Evolutionary conservation across 495 filamentous ascomycete genomes (phyloP).

Genomic region (Lentithecium fluviatile): DNA sequence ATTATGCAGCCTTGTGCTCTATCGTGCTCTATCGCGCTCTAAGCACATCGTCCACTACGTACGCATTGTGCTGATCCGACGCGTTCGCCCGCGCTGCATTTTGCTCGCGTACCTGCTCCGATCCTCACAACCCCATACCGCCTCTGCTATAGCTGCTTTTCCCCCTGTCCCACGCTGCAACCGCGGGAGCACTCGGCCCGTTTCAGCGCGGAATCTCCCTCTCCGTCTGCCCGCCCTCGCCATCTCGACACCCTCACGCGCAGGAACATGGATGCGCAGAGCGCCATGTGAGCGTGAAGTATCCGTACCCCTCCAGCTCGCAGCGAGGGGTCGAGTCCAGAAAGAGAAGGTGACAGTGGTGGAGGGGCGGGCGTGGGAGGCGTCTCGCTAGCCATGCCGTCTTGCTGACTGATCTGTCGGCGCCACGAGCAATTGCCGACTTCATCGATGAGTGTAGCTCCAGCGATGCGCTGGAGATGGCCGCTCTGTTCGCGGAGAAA

Average conservation of each 20-base stretch:
- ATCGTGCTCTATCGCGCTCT: not conserved
- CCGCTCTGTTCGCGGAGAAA: no score
- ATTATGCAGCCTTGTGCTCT: not conserved
- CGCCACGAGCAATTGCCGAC: no score
- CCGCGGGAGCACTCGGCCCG: not conserved
- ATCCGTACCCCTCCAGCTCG: constrained; percentile 29
- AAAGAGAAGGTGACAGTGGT: constrained; percentile 23
- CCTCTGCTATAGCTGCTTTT: constrained; percentile 1
- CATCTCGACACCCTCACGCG: constrained; percentile 6
- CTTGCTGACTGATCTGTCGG: not conserved
- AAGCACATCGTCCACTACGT: not conserved
- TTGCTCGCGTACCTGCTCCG: not conserved
- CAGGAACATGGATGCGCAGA: not conserved
- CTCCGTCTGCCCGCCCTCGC: constrained; percentile 24
- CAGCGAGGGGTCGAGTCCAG: constrained; percentile 14
- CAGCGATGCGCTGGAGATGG: no score
- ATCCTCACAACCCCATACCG: not conserved
- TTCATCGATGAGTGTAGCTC: no score
- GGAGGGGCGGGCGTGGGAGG: no score
- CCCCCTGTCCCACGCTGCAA: constrained; percentile 2
- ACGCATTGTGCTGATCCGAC: not conserved
- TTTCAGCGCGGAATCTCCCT: constrained; percentile 3
- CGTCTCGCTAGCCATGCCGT: no score
- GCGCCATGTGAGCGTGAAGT: not conserved
- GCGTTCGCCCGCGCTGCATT: not conserved